Base-by-base conservation (phyloP, 768 basidiomycete species). In the Boletellus ananiceps region DNA sequence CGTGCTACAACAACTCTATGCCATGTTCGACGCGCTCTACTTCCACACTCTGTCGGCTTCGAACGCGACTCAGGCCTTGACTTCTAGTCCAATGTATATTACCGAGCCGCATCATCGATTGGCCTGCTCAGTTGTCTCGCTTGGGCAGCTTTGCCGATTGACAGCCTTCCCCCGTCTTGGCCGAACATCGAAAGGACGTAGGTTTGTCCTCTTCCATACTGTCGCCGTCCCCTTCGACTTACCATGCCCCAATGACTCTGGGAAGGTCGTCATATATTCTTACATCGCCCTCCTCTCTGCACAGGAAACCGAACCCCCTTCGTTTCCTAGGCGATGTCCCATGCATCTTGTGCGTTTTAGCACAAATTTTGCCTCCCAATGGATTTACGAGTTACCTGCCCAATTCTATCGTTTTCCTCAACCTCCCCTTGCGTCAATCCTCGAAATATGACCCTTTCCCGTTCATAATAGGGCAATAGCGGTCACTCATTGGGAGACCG, bases 361-460 rank as follows among this genome's bases (percentile, higher is more conserved):
- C 25, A 8, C n/a, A 2, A 13, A 15, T 21, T 12, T 19, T 23
- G 15, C n/a, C 25, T 16, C 25, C 23, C 3, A 16, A 4, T 27
- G 29, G 29, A 25, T 31, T 42, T 16, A 42, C 16, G 7, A 29
- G 8, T 29, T 8, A 3, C 29, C 19, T n/a, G 1, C 15, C 34
- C 7, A 45, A n/a, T 27, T 35, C 3, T 27, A 52, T 21, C 43
- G 51, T 44, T 46, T 46, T 21, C 9, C 42, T n/a, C 39, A 52
- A 14, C 49, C 51, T 23, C 52, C 52, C 15, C 56, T 57, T 19
- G 55, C 45, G 4, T 55, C 52, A 1, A 34, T 56, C 14, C 47
- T 47, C 3, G 44, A 54, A 13, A 46, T 29, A 42, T 38, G 42
- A 19, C 42, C 55, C 5, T 7, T 44, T 56, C 38, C 53, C 53